A percentile compares a stretch with the other conserved stretches of the same genome.
Conservation (phyloP, 2,329 filamentous ascomycete species). For the Torrubiellomyces zombiae region DNA sequence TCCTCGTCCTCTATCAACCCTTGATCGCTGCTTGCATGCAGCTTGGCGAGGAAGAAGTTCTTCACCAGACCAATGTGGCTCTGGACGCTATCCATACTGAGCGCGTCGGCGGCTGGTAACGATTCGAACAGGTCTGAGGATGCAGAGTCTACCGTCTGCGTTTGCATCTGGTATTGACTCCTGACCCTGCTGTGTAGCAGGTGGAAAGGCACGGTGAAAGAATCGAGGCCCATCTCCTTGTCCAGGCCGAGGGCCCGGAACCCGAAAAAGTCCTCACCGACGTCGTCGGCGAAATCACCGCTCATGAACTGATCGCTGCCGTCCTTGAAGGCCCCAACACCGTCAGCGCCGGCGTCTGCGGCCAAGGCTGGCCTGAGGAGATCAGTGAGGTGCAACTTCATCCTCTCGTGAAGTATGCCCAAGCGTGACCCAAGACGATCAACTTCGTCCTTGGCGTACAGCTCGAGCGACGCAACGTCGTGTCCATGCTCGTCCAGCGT, state of each 20-base stretch:
- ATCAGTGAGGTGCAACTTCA: slow-evolving; percentile 87
- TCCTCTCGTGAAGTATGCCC: slow-evolving; percentile 73
- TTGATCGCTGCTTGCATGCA: slow-evolving; percentile 66
- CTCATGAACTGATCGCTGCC: slow-evolving; percentile 94
- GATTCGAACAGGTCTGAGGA: slow-evolving; percentile 47
- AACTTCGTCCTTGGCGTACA: slow-evolving; percentile 85
- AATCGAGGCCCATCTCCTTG: slow-evolving; percentile 74
- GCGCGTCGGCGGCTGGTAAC: slow-evolving; percentile 53
- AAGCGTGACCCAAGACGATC: slow-evolving; percentile 71
- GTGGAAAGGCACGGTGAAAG: slow-evolving; percentile 82
- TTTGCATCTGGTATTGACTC: slow-evolving; percentile 67
- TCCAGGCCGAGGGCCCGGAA: slow-evolving; percentile 92
- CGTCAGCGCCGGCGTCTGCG: slow-evolving; percentile 59
- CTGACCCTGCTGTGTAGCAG: slow-evolving; percentile 83
- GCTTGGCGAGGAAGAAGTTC: slow-evolving; percentile 79
- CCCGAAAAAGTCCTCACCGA: slow-evolving; percentile 97
- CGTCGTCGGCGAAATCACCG: slow-evolving; percentile 92
- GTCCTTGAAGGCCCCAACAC: slow-evolving; percentile 83
- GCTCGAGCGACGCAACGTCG: slow-evolving; percentile 65
- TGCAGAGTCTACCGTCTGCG: slow-evolving; percentile 40
- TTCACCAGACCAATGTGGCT: slow-evolving; percentile 75
- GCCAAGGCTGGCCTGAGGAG: slow-evolving; percentile 77
- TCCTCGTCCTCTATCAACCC: slow-evolving; percentile 89
- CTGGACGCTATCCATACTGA: slow-evolving; percentile 63
- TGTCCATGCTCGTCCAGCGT: slow-evolving; percentile 71